Base-by-base conservation (phyloP, 441 rosid genomes). In the Adansonia gregorii region DNA sequence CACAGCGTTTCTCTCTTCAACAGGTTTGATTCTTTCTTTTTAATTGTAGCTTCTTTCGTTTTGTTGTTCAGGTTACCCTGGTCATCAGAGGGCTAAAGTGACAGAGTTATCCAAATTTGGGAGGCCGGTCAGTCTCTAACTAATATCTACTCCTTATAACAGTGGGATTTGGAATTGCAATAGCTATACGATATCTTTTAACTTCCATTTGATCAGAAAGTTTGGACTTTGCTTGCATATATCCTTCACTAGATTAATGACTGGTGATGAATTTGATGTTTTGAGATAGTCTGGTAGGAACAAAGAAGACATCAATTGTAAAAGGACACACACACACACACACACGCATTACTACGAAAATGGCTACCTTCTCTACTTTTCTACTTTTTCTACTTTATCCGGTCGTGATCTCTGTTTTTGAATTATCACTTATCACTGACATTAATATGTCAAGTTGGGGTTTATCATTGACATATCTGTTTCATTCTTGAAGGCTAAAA, bases 91-190 rank as follows among this genome's bases (percentile, higher is more conserved):
- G 83, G 92, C 91, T 76, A 91, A 88, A 85, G 86, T 87, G 49
- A 83, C 92, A 41, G 93, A 91, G 73, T 48, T 88, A 17, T 89
- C 95, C 73, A 91, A 91, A 76, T 91, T 89, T n/a, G 91, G 93
- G 2, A 82, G 93, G 60, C 92, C 91, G 8, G 93, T 91, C 76
- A 89, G 95, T 85, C 73, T 15, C 41, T 35, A 27, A 27, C 35
- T 27, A 27, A 27, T 35, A 17, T 64, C 54, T 67, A n/a, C 65
- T 78, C 43, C 66, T 69, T 55, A 22, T 54, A 27, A 52, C 24
- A 56, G 61, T 59, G 63, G 51, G 35, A 67, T 71, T 67, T 79
- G 45, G 59, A 79, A 12, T 79, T 77, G 22, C 10, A 71, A 22
- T 10, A 46, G 69, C 59, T 11, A 1, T 3, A 11, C 17, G 66